Evolutionary conservation across 176 grass and related monocot genomes (phyloP).

Genomic region (Zoysia japonica): DNA sequence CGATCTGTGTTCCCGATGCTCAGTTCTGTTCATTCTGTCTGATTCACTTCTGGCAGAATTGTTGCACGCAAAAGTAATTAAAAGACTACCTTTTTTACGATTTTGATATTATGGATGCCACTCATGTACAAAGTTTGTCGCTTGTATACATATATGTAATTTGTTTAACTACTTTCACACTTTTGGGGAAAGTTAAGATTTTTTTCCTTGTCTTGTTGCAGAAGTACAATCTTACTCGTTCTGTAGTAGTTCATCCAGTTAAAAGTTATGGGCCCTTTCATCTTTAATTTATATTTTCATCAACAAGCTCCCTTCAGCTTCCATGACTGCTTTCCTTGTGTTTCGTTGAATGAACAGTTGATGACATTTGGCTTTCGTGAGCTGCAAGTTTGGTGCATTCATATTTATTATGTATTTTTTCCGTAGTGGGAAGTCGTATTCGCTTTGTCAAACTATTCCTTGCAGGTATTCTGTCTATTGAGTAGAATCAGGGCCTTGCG

Average conservation of each 20-base stretch:
- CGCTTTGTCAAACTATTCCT: constrained; percentile 34
- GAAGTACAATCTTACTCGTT: not conserved
- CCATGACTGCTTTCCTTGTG: not conserved
- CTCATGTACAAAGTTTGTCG: too few species aligned
- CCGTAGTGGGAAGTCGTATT: not conserved
- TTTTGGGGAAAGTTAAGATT: not conserved
- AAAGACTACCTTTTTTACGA: too few species aligned
- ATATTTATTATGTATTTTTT: not conserved
- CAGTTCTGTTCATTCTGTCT: too few species aligned
- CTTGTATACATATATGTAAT: too few species aligned
- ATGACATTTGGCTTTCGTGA: not conserved
- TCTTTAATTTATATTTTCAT: not conserved
- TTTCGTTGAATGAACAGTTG: constrained; percentile 5
- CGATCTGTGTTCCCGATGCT: too few species aligned
- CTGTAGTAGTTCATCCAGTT: not conserved
- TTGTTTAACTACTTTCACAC: too few species aligned
- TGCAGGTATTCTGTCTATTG: constrained; percentile 45
- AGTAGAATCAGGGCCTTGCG: constrained; percentile 37
- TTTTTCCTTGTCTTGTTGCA: not conserved
- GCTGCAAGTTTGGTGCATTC: not conserved
- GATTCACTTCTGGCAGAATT: not conserved
- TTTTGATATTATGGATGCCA: too few species aligned
- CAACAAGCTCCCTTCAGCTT: not conserved
- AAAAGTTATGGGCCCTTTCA: not conserved
- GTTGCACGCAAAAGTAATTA: not conserved